phyloP scores from a whole-genome alignment of 1,284 basidiomycete species.

The Irpex sp. region DNA sequence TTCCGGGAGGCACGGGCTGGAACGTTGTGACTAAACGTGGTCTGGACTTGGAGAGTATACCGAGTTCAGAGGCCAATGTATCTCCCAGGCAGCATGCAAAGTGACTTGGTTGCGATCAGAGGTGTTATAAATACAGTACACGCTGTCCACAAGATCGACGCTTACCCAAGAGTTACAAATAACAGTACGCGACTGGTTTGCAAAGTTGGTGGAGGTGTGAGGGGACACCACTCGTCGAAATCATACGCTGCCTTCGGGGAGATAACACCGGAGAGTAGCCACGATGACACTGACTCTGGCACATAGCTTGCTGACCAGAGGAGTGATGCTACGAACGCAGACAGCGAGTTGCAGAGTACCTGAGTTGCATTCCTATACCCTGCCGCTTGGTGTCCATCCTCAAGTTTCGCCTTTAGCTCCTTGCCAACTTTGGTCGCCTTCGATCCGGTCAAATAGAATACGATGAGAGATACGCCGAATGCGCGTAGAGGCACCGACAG shows the following conservation, averaged over 20 bases:
- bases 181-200: conserved; percentile 60
- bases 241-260: conserved; percentile 21
- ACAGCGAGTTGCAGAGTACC: conserved; percentile 79
- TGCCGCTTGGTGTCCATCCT: conserved; percentile 71
- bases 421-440: conserved; percentile 84
- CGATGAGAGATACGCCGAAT: conserved; percentile 74
- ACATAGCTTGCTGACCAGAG: conserved; percentile 64
- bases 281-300: conserved; percentile 29
- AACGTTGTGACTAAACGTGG: conserved; percentile 79
- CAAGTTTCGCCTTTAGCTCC: conserved; percentile 67
- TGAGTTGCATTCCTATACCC: conserved; percentile 78
- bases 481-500: conserved; percentile 57
- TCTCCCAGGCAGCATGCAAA: conserved; percentile 84
- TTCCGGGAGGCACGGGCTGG: conserved; percentile 78
- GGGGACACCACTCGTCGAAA: conserved; percentile 50
- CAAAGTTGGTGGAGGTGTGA: conserved; percentile 33
- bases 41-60: conserved; percentile 68
- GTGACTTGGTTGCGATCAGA: conserved; percentile 45
- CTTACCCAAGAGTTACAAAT: conserved; percentile 69
- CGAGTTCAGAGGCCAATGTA: conserved; percentile 79
- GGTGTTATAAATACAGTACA: neutral
- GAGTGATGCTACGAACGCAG: conserved; percentile 61
- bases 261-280: conserved; percentile 17
- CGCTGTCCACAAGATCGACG: conserved; percentile 8
- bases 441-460: conserved; percentile 82